Evolutionary conservation across 2,329 filamentous ascomycete genomes (phyloP), one percentile per base, ranked within the genome.

Genomic region (Aspergillus tanneri): DNA sequence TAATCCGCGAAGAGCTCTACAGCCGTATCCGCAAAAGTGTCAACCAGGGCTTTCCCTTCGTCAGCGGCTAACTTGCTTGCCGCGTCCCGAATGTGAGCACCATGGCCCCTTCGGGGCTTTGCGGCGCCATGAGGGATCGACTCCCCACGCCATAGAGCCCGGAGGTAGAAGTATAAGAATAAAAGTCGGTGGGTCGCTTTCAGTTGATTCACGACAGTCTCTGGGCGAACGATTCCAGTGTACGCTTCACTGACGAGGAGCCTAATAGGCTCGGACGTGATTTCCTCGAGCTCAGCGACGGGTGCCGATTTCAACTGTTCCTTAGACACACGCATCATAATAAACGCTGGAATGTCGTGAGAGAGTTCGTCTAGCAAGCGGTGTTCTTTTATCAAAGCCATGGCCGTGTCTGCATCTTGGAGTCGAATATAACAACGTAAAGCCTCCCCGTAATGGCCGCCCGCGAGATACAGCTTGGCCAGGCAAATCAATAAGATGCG

Each of bases 91-190:
- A 59, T 69, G 56, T 59, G 60, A 19, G 64, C 65, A n/a, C 67
- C 64, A 19, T 66, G 62, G 45, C 66, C 57, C 53, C 69, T 54
- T 32, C 64, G 62, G 16, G 67, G 63, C 43, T 68, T 72, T 6
- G 64, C 61, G 7, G 60, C 51, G 5, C 63, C 62, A 7, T 65
- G 59, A 5, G 67, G 61, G 28, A 85, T 79, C 8, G 81, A 82
- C 50, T 89, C 82, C 1, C 88, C 90, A 50, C 79, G 82, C 91
- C 92, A 99, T 2, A 99, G 76, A 0, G 86, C 84, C 10, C 87
- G 85, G 19, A 99, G 79, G 66, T 99, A 99, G 71, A 97, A 95
- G 73, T 88, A 97, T 0, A 95, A 79, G 63, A 95, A 96, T 0
- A 89, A 75, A 42, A 83, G 76, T 42, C 88, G 74, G 14, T 84